A percentile compares a stretch with the other conserved stretches of the same genome.
Evolutionary conservation across 495 filamentous ascomycete genomes (phyloP).

Genomic region (Cercophora samala): DNA sequence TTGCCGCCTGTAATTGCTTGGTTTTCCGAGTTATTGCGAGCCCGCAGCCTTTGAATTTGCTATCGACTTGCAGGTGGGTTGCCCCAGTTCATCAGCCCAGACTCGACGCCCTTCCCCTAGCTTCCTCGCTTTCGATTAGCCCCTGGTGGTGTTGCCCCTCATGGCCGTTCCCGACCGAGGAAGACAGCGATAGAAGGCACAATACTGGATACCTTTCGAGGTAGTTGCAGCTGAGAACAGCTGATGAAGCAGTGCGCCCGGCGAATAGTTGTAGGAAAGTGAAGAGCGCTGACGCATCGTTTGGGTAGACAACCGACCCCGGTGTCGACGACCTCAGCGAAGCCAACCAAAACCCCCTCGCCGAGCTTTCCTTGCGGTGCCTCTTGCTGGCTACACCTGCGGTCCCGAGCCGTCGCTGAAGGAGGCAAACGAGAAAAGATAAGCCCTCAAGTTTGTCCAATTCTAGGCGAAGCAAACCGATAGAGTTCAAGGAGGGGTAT

Average conservation of each 20-base stretch:
- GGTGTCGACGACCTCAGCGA: neutral
- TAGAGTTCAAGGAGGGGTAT: conserved; percentile 4
- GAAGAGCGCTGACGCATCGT: conserved; percentile 24
- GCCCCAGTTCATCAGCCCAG: conserved; percentile 21
- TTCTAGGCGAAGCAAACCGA: neutral
- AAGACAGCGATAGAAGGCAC: neutral
- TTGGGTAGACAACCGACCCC: conserved; percentile 24
- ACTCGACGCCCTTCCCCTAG: neutral
- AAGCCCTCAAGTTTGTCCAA: neutral
- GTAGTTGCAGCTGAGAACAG: neutral
- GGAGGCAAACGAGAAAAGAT: neutral
- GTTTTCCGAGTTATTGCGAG: neutral
- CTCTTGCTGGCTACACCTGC: neutral
- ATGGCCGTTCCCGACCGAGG: too few species aligned
- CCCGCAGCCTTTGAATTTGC: neutral
- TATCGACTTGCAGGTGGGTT: conserved; percentile 18
- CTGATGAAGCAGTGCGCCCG: neutral
- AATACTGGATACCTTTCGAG: neutral
- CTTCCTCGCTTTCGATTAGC: neutral
- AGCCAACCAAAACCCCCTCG: neutral
- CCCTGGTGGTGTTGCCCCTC: neutral
- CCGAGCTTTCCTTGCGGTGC: neutral
- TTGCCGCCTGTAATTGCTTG: neutral
- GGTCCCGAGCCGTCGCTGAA: neutral
- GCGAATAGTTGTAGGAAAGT: neutral